Base-by-base conservation (phyloP, 192 early-diverging fungal genomes). In the Jimgerdemannia flammicorona region DNA sequence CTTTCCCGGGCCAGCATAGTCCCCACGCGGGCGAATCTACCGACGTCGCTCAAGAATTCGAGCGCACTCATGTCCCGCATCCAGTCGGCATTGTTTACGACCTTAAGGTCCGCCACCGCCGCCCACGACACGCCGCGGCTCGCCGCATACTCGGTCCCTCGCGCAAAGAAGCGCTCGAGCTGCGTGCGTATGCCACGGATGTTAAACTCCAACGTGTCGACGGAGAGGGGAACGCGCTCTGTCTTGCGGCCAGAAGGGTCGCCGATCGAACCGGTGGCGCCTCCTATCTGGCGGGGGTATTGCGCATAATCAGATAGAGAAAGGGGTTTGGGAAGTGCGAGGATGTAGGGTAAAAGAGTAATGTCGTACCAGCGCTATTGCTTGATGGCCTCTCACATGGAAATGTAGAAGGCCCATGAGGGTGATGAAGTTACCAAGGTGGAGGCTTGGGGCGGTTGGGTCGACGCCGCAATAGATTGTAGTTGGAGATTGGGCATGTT, bases 391-490 rank as follows among this genome's bases (percentile, higher is more conserved):
- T 29, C 80, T 85, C 59, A 92, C 81, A 63, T 94, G 90, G 73
- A 97, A 97, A 81, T 97, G 95, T 20, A 97, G 84, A 54, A 97
- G 82, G 9, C 91, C 91, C 79, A 96, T 92, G 40, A 97, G 81
- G 17, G 92, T 87, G 4, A 96, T 84, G 73, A 99, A 86, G 77
- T 97, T 99, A 20, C 97, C 97, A 14, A 97, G 82, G 74, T 99
- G 97, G 39, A 97, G 81, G 75, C 91, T 93, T n/a, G 79, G 79
- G 20, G 97, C 97, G 0, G 95, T 99, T 10, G 97, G 97, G 77
- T 99, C 97, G 40, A 99, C 91, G 54, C 97, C 97, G 78, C 91
- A 91, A 79, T 99, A 99, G 41, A 97, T 83, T 3, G 88, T 77
- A 4, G 89, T 86, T 4, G 82, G 84, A 9, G 75, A 76, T 3